Evolutionary conservation across 768 basidiomycete species (phyloP).

Genomic region (Ramaria sp.): DNA sequence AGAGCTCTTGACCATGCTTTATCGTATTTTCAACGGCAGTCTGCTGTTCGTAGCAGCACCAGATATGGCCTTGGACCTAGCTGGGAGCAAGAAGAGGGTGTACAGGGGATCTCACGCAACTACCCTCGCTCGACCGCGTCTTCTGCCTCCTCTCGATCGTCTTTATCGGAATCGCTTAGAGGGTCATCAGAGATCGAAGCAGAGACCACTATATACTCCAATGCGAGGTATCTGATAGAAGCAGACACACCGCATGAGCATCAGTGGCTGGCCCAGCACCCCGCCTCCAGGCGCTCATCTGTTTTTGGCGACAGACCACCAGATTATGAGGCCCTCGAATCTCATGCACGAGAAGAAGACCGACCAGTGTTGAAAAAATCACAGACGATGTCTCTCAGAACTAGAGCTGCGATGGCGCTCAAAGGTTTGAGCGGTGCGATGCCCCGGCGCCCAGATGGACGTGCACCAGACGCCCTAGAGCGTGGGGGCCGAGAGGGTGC

Average conservation of each 20-base stretch:
- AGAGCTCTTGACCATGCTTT: background rate
- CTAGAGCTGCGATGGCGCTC: background rate
- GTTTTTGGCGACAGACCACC: conserved; percentile 2
- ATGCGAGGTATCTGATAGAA: background rate
- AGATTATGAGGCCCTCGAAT: background rate
- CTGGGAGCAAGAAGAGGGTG: background rate
- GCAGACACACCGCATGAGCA: background rate
- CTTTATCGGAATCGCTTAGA: background rate
- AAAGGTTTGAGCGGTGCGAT: background rate
- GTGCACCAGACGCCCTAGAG: background rate
- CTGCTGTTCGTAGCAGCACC: background rate
- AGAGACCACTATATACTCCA: background rate
- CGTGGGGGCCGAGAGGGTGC: too few species aligned
- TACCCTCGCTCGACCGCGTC: background rate
- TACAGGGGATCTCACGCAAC: background rate
- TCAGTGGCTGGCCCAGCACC: background rate
- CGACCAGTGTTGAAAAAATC: background rate
- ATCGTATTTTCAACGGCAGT: background rate
- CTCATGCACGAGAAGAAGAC: background rate
- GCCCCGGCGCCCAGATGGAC: background rate
- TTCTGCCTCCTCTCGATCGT: background rate
- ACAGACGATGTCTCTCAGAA: background rate
- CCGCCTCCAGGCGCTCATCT: background rate
- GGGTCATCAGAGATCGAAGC: background rate
- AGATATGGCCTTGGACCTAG: background rate